phyloP scores from a whole-genome alignment of 768 basidiomycete species.

The Dictyophora rubrovolvata region DNA sequence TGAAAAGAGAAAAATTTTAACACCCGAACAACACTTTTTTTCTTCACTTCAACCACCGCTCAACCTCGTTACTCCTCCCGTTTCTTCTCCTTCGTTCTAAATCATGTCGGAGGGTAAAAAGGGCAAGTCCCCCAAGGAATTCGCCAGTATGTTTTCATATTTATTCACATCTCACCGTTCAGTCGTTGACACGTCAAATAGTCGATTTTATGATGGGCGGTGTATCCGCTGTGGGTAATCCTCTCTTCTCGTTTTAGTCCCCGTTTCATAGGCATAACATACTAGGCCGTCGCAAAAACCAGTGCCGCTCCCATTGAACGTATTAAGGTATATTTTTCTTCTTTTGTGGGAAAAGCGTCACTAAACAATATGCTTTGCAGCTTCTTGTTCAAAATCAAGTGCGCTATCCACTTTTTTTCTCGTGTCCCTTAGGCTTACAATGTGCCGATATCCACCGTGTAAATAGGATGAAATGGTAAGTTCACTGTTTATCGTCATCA shows the following conservation, averaged over 20 bases:
- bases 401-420: background rate
- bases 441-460: background rate
- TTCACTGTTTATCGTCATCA: constrained; percentile 10
- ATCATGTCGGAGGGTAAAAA: constrained; percentile 78
- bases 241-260: background rate
- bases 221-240: constrained; percentile 69
- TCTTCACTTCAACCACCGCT: constrained; percentile 44
- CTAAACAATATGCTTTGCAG: constrained; percentile 17
- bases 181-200: constrained; percentile 22
- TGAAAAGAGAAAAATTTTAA: constrained; percentile 37
- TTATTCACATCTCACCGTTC: background rate
- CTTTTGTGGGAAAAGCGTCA: background rate
- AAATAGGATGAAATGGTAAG: constrained; percentile 89
- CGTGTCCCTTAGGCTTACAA: background rate
- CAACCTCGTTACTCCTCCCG: constrained; percentile 27
- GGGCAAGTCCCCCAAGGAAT: constrained; percentile 86
- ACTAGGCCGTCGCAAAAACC: constrained; percentile 95
- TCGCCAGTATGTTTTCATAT: constrained; percentile 50
- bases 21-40: constrained; percentile 26
- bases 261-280: constrained; percentile 3
- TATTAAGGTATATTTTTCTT: constrained; percentile 55
- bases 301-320: constrained; percentile 99
- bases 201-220: constrained; percentile 96
- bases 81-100: constrained; percentile 23
- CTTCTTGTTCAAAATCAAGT: constrained; percentile 90